Conservation (phyloP, 257 asterid species). For the Ophiorrhiza pumila region DNA sequence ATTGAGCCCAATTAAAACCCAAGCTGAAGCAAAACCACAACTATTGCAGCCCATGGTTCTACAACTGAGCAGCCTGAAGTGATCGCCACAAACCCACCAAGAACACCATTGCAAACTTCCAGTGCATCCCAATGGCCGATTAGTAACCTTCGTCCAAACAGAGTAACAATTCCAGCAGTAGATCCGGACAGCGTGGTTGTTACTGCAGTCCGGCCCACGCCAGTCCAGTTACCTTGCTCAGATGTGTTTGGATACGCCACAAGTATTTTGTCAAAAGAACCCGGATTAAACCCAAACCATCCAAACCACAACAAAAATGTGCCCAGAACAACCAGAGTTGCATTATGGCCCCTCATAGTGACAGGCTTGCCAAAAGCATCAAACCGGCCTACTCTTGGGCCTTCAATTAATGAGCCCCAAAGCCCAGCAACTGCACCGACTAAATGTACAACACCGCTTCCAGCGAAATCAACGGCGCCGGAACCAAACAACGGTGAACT, state of each 20-base stretch:
- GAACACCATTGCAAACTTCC: constrained; percentile 59
- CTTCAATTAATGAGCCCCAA: constrained; percentile 51
- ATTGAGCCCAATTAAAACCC: constrained; percentile 54
- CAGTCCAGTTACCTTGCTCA: constrained; percentile 47
- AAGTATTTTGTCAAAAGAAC: constrained; percentile 46
- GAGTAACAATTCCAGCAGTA: constrained; percentile 44
- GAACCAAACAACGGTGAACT: constrained; percentile 36
- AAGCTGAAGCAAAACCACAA: constrained; percentile 57
- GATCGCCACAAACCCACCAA: constrained; percentile 63
- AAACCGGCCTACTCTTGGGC: constrained; percentile 55
- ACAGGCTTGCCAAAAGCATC: constrained; percentile 46
- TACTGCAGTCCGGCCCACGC: constrained; percentile 46
- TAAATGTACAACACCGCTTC: constrained; percentile 54
- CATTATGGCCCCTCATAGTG: constrained; percentile 48
- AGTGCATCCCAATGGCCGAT: constrained; percentile 62
- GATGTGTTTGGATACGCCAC: constrained; percentile 35
- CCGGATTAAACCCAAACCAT: constrained; percentile 64
- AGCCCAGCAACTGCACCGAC: constrained; percentile 61
- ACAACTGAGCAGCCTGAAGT: constrained; percentile 62
- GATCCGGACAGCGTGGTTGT: constrained; percentile 55
- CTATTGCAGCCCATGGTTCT: constrained; percentile 66
- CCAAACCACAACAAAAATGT: constrained; percentile 55
- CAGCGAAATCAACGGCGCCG: constrained; percentile 58
- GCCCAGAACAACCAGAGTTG: constrained; percentile 53
- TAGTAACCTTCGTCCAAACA: constrained; percentile 42